phyloP scores from a whole-genome alignment of 148 eudicot species.

The Persicaria maculosa region DNA sequence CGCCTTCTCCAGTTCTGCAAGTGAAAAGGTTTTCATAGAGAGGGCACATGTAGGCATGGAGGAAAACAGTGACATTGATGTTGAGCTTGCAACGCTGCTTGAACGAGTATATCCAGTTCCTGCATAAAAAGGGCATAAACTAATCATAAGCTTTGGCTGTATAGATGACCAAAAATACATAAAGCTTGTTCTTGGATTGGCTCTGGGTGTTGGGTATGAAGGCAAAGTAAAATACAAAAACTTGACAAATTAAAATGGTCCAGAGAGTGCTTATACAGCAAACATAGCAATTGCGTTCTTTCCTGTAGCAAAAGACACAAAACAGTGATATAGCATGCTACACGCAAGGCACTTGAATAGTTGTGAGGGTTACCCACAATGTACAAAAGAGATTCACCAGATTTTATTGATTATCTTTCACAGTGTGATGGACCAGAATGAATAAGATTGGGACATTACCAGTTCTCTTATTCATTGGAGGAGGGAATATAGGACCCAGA shows the following conservation, averaged over 20 bases:
- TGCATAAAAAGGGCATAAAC: slow-evolving; percentile 25
- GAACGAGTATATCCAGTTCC: slow-evolving; percentile 65
- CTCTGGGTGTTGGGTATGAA: background rate
- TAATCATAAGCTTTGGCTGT: background rate
- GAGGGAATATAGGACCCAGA: slow-evolving; percentile 58
- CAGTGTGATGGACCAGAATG: slow-evolving; percentile 1
- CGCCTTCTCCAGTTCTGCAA: slow-evolving; percentile 73
- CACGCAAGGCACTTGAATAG: background rate
- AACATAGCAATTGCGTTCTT: background rate
- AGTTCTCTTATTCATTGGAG: slow-evolving; percentile 59
- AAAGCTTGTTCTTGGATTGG: slow-evolving; percentile 7
- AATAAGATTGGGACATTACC: slow-evolving; percentile 33
- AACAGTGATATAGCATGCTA: background rate
- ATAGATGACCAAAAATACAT: background rate
- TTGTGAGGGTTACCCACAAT: background rate
- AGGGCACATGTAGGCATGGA: slow-evolving; percentile 70
- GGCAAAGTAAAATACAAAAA: background rate
- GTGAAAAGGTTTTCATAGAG: slow-evolving; percentile 75
- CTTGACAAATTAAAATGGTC: background rate
- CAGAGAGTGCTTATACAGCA: slow-evolving; percentile 2
- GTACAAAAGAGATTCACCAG: background rate
- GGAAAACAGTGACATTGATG: slow-evolving; percentile 61
- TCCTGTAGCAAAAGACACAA: background rate
- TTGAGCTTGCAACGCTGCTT: slow-evolving; percentile 69
- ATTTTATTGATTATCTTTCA: background rate